phyloP scores from a whole-genome alignment of 257 asterid species.

The Solanum lycopersicoides region DNA sequence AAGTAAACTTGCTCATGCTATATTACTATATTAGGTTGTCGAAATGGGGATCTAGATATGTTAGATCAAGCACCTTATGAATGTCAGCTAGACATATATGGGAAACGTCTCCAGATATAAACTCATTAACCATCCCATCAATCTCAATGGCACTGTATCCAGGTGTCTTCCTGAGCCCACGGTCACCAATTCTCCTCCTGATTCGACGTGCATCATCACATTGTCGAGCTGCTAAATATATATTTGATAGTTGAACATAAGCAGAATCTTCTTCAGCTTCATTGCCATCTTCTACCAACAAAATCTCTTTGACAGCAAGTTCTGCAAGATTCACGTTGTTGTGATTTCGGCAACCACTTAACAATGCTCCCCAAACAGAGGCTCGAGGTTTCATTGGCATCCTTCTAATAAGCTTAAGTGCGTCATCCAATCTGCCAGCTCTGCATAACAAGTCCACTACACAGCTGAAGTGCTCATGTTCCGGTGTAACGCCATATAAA shows the following conservation, averaged over 20 bases:
- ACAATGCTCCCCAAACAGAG: constrained; percentile 38
- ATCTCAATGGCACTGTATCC: constrained; percentile 33
- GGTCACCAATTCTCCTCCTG: constrained; percentile 31
- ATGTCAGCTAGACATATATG: constrained; percentile 17
- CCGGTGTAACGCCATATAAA: constrained; percentile 19
- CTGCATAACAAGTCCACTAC: constrained; percentile 29
- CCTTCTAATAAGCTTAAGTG: constrained; percentile 18
- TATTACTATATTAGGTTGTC: not conserved
- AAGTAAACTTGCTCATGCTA: not conserved
- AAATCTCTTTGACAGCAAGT: constrained; percentile 24
- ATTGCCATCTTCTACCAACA: constrained; percentile 18
- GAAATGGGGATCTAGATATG: not conserved
- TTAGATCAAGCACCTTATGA: constrained; percentile 12
- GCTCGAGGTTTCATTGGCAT: constrained; percentile 34
- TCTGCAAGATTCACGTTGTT: constrained; percentile 25
- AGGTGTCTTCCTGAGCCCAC: constrained; percentile 22
- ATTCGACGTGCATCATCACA: constrained; percentile 20
- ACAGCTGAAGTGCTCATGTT: constrained; percentile 33
- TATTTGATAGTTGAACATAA: constrained; percentile 30
- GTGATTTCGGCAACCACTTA: constrained; percentile 25
- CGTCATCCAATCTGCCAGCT: constrained; percentile 19
- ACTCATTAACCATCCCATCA: constrained; percentile 25
- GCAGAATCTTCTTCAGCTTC: constrained; percentile 29
- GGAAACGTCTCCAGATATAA: constrained; percentile 24
- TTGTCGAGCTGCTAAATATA: constrained; percentile 24